Evolutionary conservation across 345 rosid genomes (phyloP).

Genomic region (Schrenkiella parvula): DNA sequence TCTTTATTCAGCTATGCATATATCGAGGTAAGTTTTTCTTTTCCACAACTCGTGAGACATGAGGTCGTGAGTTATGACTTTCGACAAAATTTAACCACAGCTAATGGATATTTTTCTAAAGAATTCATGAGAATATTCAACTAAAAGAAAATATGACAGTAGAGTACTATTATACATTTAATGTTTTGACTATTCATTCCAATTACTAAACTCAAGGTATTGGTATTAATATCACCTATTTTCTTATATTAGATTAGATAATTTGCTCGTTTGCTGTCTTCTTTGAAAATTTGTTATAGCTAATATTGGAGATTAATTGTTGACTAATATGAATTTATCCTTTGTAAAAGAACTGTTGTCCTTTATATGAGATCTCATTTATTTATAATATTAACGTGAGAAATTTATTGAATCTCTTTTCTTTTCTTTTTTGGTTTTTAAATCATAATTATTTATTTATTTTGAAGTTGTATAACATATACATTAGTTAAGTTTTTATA

Average conservation of each 20-base stretch:
- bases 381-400: not conserved
- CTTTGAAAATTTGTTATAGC: not conserved
- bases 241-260: too few relatives aligned
- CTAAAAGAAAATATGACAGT: not conserved
- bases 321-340: not conserved
- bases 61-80: constrained; percentile 1
- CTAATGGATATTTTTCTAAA: not conserved
- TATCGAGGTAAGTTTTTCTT: not conserved
- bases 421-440: not conserved
- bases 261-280: too few relatives aligned
- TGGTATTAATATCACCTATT: too few relatives aligned
- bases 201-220: not conserved
- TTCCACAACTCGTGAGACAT: not conserved
- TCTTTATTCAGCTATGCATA: not conserved
- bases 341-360: not conserved
- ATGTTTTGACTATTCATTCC: not conserved
- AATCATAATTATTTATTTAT: not conserved
- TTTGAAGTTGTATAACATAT: too few relatives aligned
- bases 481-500: too few relatives aligned
- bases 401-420: not conserved
- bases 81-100: not conserved
- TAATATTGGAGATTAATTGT: not conserved
- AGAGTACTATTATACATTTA: not conserved
- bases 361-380: not conserved
- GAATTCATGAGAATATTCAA: not conserved